Evolutionary conservation across 495 filamentous ascomycete species (phyloP).

Genomic region (Neurospora sp.): DNA sequence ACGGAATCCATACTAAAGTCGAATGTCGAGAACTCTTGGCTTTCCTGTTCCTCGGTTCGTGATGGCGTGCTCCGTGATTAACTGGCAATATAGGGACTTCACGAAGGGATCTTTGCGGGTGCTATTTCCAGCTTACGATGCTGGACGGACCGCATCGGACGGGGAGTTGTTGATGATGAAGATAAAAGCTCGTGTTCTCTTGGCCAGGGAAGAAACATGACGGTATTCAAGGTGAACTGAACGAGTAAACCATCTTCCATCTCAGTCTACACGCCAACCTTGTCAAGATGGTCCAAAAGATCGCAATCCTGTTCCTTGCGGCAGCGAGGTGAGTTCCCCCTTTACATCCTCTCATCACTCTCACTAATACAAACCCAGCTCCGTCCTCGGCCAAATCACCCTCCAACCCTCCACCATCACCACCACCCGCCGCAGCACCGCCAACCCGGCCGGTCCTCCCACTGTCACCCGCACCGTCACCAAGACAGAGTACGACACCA

Average conservation of each 20-base stretch:
- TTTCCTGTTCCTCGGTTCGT: neutral
- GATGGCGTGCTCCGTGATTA: neutral
- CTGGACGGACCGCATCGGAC: neutral
- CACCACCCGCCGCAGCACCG: neutral
- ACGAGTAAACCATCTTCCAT: neutral
- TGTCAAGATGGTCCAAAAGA: neutral
- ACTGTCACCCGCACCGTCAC: conserved; percentile 7
- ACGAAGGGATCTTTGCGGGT: neutral
- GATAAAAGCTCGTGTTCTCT: neutral
- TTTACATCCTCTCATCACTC: neutral
- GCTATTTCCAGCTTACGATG: neutral
- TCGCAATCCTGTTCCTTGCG: neutral
- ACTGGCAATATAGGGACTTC: neutral
- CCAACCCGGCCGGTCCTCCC: neutral
- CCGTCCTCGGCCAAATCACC: conserved; percentile 17
- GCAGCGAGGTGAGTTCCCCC: neutral
- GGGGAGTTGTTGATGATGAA: neutral
- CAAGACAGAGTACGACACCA: conserved; percentile 7
- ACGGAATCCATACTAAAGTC: neutral
- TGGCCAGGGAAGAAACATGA: neutral
- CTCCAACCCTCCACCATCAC: conserved; percentile 13
- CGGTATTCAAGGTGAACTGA: neutral
- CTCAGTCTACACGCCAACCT: neutral
- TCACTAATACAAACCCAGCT: conserved; percentile 4
- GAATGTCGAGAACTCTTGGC: neutral